phyloP scores from a whole-genome alignment of 495 filamentous ascomycete species.

The Cladorrhinum samala region DNA sequence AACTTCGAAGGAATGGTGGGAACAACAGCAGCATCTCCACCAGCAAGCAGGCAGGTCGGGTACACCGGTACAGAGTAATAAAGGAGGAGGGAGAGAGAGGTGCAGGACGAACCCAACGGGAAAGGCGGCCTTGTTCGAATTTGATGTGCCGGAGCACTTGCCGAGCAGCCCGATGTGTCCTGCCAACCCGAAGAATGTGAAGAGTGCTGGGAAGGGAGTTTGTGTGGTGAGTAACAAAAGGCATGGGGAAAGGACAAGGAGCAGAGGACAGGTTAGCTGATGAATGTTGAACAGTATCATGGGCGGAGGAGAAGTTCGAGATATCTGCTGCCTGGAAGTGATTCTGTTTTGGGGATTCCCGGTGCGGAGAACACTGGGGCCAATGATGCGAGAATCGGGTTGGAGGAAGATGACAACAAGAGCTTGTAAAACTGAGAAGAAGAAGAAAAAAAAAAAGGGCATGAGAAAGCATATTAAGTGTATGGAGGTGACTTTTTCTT shows the following conservation, averaged over 20 bases:
- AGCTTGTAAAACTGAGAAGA: background rate
- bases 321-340: background rate
- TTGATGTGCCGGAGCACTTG: constrained; percentile 58
- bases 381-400: background rate
- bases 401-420: background rate
- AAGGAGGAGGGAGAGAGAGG: background rate
- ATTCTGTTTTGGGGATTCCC: background rate
- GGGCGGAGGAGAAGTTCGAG: constrained; percentile 5
- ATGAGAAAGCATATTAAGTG: too few species aligned
- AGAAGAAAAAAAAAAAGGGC: too few species aligned
- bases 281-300: constrained; percentile 23
- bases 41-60: background rate
- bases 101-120: background rate
- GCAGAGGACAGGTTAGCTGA: too few species aligned
- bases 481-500: too few species aligned
- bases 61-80: background rate
- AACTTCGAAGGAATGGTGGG: background rate
- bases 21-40: background rate
- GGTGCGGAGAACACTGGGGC: background rate
- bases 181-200: constrained; percentile 47
- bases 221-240: constrained; percentile 37
- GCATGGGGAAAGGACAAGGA: too few species aligned
- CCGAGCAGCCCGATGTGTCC: constrained; percentile 61
- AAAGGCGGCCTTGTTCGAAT: constrained; percentile 35
- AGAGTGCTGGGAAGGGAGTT: constrained; percentile 47